These are phyloP conservation scores for Cryphonectria parasitica DNA, from an alignment of 2,329 filamentous ascomycete species.

Conservation along the genomic window DNA sequence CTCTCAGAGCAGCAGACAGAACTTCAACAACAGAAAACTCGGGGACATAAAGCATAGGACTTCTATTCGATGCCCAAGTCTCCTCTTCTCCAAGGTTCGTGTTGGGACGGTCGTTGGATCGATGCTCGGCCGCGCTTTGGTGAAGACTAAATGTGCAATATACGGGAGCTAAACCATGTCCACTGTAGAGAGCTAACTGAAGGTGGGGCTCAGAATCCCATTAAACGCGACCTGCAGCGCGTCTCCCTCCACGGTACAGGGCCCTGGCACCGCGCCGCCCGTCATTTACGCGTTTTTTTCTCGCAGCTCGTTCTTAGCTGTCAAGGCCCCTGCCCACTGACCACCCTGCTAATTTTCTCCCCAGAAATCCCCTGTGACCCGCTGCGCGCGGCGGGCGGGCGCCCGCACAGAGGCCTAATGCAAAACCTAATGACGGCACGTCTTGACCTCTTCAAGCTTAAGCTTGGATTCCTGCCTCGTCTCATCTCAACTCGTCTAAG, in stretches of 20 bases:
- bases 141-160: not conserved
- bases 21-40: no score
- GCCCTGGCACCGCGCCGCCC: slow-evolving; percentile 5
- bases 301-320: not conserved
- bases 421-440: slow-evolving; percentile 19
- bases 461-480: slow-evolving; percentile 5
- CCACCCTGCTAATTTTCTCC: not conserved
- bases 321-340: not conserved
- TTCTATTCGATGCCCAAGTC: not conserved
- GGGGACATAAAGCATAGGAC: not conserved
- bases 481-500: slow-evolving; percentile 9
- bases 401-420: slow-evolving; percentile 6
- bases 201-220: slow-evolving; percentile 13
- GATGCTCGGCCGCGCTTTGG: not conserved
- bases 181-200: not conserved
- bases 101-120: not conserved
- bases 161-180: not conserved
- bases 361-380: slow-evolving; percentile 6
- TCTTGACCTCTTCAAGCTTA: slow-evolving; percentile 7
- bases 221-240: slow-evolving; percentile 28
- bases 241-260: slow-evolving; percentile 11
- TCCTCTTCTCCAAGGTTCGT: not conserved
- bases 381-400: slow-evolving; percentile 1
- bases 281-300: slow-evolving; percentile 18
- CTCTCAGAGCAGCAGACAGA: not conserved